Evolutionary conservation across 148 eudicot genomes (phyloP), one percentile per base, ranked within the genome.

Genomic region (Camellia sinensis): DNA sequence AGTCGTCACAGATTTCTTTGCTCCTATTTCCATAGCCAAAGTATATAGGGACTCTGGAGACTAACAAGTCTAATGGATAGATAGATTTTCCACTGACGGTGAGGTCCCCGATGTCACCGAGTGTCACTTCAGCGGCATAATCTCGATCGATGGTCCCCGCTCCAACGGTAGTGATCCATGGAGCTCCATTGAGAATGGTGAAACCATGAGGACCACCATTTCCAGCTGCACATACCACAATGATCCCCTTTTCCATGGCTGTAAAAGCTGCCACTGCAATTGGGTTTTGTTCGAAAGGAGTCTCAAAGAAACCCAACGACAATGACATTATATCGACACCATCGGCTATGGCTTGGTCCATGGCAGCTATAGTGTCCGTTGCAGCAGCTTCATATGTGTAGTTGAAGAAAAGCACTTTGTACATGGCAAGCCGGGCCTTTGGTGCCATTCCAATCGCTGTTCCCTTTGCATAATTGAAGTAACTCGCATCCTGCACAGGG

Each of bases 91-190:
- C 54, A 1, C 6, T 45, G 7, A 71, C 57, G 7, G 40, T 17
- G 10, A 71, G 13, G 57, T 14, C 53, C 73, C 72, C 67, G 37
- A 29, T 29, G 22, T 64, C 41, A 1, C 41, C 67, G 7, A 64
- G 67, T 21, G 41, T 64, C 11, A 64, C 41, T 5, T 22, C 6
- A 21, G 12, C 67, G 9, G 41, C 67, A 29, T 10, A 64, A 64
- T 64, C 41, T 61, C 64, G 66, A 50, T 90, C 93, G 0, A 89
- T 76, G 0, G 87, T 84, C 13, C 91, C 85, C 0, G 91, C 91
- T 0, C 87, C 93, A 10, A 86, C 75, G 0, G 90, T 81, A 0
- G 87, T 84, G 43, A 89, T n/a, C 93, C 90, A 90, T 1, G 93
- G 93, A 10, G 90, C 84, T 3, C 54, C 57, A 53, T 88, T 88